A percentile compares a stretch with the other conserved stretches of the same genome.
Conservation (phyloP, 179 eudicot species). For the Actinidia polygama region DNA sequence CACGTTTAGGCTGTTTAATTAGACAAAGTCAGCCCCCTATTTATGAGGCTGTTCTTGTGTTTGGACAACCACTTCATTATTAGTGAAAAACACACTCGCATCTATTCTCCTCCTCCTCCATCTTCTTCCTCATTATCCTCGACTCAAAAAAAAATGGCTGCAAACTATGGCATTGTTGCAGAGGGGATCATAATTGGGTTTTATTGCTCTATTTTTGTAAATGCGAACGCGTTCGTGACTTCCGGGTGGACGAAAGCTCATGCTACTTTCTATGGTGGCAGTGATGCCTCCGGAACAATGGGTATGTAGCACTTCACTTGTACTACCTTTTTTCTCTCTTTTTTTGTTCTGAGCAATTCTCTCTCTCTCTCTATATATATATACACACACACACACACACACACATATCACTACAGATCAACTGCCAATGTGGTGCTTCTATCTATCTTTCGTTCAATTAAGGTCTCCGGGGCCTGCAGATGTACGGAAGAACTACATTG, state of each 20-base stretch:
- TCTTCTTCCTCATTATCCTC: not conserved
- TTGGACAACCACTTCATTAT: not conserved
- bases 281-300: constrained; percentile 67
- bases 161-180: constrained; percentile 10
- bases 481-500: too few relatives aligned
- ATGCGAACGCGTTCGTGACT: constrained; percentile 37
- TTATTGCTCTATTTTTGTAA: constrained; percentile 20
- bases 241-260: constrained; percentile 53
- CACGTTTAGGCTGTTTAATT: constrained; percentile 10
- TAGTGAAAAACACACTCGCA: not conserved
- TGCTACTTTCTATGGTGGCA: constrained; percentile 61
- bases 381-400: too few relatives aligned
- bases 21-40: constrained; percentile 9
- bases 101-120: not conserved
- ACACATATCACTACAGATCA: too few relatives aligned
- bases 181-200: constrained; percentile 22
- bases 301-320: constrained; percentile 30
- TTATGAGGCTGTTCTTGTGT: constrained; percentile 10
- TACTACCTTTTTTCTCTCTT: not conserved
- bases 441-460: too few relatives aligned
- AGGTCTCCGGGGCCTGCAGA: too few relatives aligned
- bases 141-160: constrained; percentile 17
- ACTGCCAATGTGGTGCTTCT: too few relatives aligned
- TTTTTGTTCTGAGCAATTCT: not conserved
- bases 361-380: too few relatives aligned